Base-by-base conservation (phyloP, 169 alveolate genomes). In the Plasmodium berghei region DNA sequence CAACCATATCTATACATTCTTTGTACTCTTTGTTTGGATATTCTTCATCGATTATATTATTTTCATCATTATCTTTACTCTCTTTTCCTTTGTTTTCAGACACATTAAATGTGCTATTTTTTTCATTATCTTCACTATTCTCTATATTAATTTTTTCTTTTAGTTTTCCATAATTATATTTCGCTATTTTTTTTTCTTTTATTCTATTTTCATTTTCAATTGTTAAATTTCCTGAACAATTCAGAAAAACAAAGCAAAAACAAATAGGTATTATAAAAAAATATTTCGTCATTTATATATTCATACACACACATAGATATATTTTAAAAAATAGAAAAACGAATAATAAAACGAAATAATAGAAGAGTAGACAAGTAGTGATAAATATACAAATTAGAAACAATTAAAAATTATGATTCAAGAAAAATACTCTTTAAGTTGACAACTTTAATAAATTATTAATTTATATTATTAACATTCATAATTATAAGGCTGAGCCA, bases 1-100 rank as follows among this genome's bases (percentile, higher is more conserved):
- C 91, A 40, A 86, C 61, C 56, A 71, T 28, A 61, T 52, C 34
- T n/a, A 86, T 86, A 20, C 91, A 86, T 62, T 70, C 58, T 16
- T 59, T 42, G 24, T 71, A 86, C 34, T 70, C 91, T 14, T 66
- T 34, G 1, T 58, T 46, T 73, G 49, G 20, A 24, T 73, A 16
- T 22, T 22, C 66, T 48, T 22, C 52, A 20, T 69, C 71, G 16
- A 20, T 9, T 45, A 9, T 10, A 46, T n/a, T 4, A 75, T 66
- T 40, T 9, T 48, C 40, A 22, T 22, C 26, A 22, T 22, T 22
- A 22, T 22, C 1, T 22, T 22, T 22, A 22, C 26, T 22, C 54
- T 54, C 56, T 63, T 20, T n/a, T 48, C 42, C 10, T 9, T 67
- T 26, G 22, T 20, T 54, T 24, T 48, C 64, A 48, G 9, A 8